Evolutionary conservation across 2,329 filamentous ascomycete species (phyloP).

Genomic region (Pyricularia sp.): DNA sequence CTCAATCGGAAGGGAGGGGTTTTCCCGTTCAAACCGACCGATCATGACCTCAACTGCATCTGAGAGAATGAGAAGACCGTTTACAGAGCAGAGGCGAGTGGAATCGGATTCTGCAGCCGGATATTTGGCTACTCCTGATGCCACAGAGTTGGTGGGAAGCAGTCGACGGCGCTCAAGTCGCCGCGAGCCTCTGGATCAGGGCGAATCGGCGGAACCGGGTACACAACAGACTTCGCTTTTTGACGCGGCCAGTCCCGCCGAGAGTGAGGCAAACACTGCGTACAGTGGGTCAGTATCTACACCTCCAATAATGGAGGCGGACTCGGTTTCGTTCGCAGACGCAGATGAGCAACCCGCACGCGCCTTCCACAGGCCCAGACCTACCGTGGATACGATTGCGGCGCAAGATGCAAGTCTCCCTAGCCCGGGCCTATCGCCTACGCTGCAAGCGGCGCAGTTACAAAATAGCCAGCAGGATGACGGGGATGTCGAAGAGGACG

Average conservation of each 20-base stretch:
- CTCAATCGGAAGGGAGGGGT: conserved; percentile 13
- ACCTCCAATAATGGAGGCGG: conserved; percentile 61
- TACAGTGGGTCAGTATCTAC: conserved; percentile 57
- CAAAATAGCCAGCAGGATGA: conserved; percentile 29
- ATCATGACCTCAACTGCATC: conserved; percentile 18
- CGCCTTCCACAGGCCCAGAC: conserved; percentile 31
- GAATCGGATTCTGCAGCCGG: not conserved
- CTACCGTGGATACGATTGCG: conserved; percentile 53
- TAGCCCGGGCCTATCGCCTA: conserved; percentile 87
- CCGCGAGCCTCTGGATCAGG: conserved; percentile 26
- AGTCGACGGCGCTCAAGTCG: conserved; percentile 16
- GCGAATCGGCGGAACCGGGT: conserved; percentile 31
- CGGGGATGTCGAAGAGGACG: conserved; percentile 28
- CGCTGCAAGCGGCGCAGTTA: conserved; percentile 57
- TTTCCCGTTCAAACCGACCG: conserved; percentile 16
- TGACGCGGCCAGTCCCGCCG: conserved; percentile 37
- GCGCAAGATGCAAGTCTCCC: conserved; percentile 85
- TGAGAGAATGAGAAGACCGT: conserved; percentile 24
- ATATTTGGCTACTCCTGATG: conserved; percentile 43
- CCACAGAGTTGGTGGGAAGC: conserved; percentile 28
- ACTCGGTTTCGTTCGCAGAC: conserved; percentile 47
- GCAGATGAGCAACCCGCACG: conserved; percentile 35
- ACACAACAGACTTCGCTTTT: conserved; percentile 26
- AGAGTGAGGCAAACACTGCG: conserved; percentile 43
- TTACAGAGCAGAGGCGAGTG: not conserved